Conservation (phyloP, 1,284 basidiomycete species). For the Ceratobasidium sp. region DNA sequence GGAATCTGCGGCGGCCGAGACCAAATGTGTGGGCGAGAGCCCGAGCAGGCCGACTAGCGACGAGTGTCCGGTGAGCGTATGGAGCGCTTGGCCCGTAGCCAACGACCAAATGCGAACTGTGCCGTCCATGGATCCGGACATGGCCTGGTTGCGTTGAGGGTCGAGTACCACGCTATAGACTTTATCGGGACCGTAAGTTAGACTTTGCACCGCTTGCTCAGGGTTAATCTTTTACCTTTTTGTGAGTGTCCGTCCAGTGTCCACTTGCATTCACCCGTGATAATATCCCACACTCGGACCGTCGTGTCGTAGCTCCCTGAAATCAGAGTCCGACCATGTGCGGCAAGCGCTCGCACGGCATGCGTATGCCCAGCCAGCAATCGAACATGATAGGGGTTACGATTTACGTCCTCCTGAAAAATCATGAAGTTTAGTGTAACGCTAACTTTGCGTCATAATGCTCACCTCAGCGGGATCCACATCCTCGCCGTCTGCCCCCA, state of each 20-base stretch:
- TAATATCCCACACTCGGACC: constrained; percentile 94
- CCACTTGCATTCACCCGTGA: constrained; percentile 87
- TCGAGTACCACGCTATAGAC: constrained; percentile 94
- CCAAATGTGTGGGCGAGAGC: constrained; percentile 87
- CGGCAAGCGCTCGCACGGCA: constrained; percentile 92
- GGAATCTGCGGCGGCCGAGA: constrained; percentile 94
- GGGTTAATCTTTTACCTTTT: constrained; percentile 72
- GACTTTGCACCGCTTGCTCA: not conserved
- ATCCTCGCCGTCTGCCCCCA: constrained; percentile 75
- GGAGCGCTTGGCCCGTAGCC: constrained; percentile 80
- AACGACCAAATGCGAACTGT: constrained; percentile 95
- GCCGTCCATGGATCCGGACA: constrained; percentile 96
- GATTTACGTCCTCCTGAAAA: constrained; percentile 74
- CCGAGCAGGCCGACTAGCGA: constrained; percentile 90
- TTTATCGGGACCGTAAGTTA: constrained; percentile 56
- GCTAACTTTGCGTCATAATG: constrained; percentile 28
- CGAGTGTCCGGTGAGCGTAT: constrained; percentile 87
- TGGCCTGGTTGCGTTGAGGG: constrained; percentile 84
- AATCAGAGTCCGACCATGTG: constrained; percentile 87
- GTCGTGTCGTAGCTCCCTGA: constrained; percentile 97
- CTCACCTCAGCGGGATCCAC: constrained; percentile 71
- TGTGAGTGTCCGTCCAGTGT: constrained; percentile 88
- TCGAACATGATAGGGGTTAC: constrained; percentile 91
- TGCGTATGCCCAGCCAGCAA: constrained; percentile 90
- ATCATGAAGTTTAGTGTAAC: constrained; percentile 10